These are phyloP conservation scores for Artemisia argyi DNA, from an alignment of 129 eudicot genomes.

Conservation along the genomic window DNA sequence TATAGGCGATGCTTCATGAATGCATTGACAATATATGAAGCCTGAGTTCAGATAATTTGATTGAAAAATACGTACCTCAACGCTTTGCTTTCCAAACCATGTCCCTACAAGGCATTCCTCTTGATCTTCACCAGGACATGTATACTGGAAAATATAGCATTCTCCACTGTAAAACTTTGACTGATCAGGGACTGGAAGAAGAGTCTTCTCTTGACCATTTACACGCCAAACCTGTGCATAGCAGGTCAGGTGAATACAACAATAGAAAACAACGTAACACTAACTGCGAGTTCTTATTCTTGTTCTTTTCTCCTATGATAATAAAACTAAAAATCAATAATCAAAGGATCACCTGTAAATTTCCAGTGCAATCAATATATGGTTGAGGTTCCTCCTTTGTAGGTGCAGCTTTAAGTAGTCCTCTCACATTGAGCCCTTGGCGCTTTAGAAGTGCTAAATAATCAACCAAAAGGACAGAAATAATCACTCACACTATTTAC, in stretches of 20 bases:
- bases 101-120: conserved; percentile 87
- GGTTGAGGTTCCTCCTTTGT: conserved; percentile 76
- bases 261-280: conserved; percentile 9
- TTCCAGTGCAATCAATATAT: conserved; percentile 81
- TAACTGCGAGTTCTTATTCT: conserved; percentile 10
- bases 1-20: no score
- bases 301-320: conserved; percentile 12
- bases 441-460: conserved; percentile 77
- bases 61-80: conserved; percentile 48
- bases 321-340: not conserved
- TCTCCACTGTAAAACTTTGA: conserved; percentile 94
- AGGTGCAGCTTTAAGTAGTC: conserved; percentile 78
- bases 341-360: conserved; percentile 60
- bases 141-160: conserved; percentile 86
- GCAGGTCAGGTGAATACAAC: conserved; percentile 17
- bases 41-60: not conserved
- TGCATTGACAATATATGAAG: no score
- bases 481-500: conserved; percentile 23
- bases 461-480: conserved; percentile 20
- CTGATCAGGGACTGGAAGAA: conserved; percentile 63
- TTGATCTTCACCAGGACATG: conserved; percentile 77
- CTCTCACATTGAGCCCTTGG: conserved; percentile 88
- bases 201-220: conserved; percentile 63
- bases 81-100: conserved; percentile 88
- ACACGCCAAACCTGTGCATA: conserved; percentile 92